A percentile compares a stretch with the other conserved stretches of the same genome.
These are phyloP conservation scores for Iris macrosiphon DNA, from an alignment of 106 monocot species.

Conservation along the genomic window DNA sequence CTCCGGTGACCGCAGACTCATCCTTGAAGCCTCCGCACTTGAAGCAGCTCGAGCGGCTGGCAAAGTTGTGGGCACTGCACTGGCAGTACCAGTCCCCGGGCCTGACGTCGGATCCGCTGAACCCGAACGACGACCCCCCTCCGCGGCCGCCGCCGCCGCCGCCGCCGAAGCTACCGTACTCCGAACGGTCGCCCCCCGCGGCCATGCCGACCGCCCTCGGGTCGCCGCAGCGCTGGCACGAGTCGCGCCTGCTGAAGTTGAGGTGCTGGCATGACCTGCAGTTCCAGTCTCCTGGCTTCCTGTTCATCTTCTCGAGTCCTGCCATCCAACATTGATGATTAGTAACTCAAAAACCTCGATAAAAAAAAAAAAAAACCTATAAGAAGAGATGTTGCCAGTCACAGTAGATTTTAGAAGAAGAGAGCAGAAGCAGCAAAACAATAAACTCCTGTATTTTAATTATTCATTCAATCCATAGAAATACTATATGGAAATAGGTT, in stretches of 20 bases:
- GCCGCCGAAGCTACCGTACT: too few relatives aligned
- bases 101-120: constrained; percentile 62
- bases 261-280: constrained; percentile 87
- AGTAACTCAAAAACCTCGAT: too few relatives aligned
- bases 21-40: constrained; percentile 71
- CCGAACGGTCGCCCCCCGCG: constrained; percentile 22
- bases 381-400: too few relatives aligned
- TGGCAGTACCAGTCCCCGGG: constrained; percentile 96
- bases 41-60: constrained; percentile 90
- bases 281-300: constrained; percentile 98
- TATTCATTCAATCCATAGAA: too few relatives aligned
- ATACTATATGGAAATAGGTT: too few relatives aligned
- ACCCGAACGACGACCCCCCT: constrained; percentile 30
- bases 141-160: constrained; percentile 35
- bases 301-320: constrained; percentile 56
- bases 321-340: background rate
- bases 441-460: too few relatives aligned
- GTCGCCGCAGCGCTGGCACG: constrained; percentile 77
- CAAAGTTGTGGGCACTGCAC: constrained; percentile 92
- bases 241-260: constrained; percentile 93
- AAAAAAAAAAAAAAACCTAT: too few relatives aligned
- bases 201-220: constrained; percentile 36
- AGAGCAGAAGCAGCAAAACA: too few relatives aligned
- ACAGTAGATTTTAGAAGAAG: too few relatives aligned
- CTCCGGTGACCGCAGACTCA: constrained; percentile 23